Evolutionary conservation across 129 eudicot genomes (phyloP), one percentile per base, ranked within the genome.

Genomic region (Centaurea solstitialis): DNA sequence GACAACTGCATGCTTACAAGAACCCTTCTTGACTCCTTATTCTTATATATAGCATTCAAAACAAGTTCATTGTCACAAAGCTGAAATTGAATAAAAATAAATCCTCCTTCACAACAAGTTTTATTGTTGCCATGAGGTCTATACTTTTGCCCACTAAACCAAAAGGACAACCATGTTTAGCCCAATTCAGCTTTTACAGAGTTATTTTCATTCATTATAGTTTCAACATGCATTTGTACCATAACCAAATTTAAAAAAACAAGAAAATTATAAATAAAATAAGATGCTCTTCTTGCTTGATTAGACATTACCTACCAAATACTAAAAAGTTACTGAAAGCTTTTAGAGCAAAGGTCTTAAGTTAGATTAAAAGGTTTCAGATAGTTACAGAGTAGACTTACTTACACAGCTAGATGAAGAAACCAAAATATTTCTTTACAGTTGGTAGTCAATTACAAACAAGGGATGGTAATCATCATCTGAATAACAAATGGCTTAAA

Each of bases 281-380:
- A 73, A 73, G 66, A 21, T 59, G 6, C 70, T 75, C 23, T 8
- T 23, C 24, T 20, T 40, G 43, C 61, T 66, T 77, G 81, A 77
- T 61, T 77, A 41, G 81, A 77, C 81, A 41, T 41, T n/a, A 77
- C 68, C 39, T 77, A 66, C 74, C 74, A 40, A 28, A n/a, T 23
- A 67, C 66, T 77, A 9, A 77, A 67, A 77, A 66, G 74, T 67
- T 67, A 77, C 79, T 77, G 67, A 77, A 77, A 53, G 18, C 62
- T 77, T 67, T 24, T 43, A 28, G 3, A 77, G 12, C 20, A 50
- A 4, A 30, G 61, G 69, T 47, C 24, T 39, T 17, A 77, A 77
- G 74, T 77, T 37, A 75, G n/a, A 75, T 64, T 7, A 77, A 41
- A 76, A 65, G 73, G 39, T 66, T 26, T 66, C 73, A 65, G 62